Base-by-base conservation (phyloP, 2,329 filamentous ascomycete genomes). In the Pseudocercospora macadamiae region DNA sequence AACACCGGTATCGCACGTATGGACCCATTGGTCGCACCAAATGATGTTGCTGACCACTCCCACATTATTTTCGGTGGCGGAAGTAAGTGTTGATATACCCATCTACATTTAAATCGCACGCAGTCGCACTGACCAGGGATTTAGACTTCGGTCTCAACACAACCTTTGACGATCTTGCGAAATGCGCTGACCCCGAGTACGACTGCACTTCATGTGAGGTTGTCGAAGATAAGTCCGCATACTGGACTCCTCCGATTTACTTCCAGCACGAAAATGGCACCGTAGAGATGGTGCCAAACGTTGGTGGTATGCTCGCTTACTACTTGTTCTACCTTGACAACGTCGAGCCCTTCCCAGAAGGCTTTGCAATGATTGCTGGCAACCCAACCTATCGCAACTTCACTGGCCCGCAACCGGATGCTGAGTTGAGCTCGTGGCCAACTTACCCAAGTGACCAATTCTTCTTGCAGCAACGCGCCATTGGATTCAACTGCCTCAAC, bases 401-500 rank as follows among this genome's bases (percentile, higher is more conserved):
- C 76, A 85, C 84, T 9, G 82, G 87, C 56, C 84, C 87, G 0
- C 83, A 90, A 63, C 87, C 87, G 2, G 85, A 85, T 66, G 79
- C 84, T 36, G 82, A 85, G 21, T 90, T 91, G 76, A 91, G 90
- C 10, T 64, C 75, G 21, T 97, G 93, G 93, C 71, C 75, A 3
- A 76, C 73, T 1, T 77, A 86, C 4, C 84, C 88, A 60, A 83
- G 84, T 68, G 89, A 87, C 9, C 92, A 96, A 78, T 74, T 76
- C 14, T 84, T 87, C 53, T 83, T 97, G 34, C 79, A 78, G 51
- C 89, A 96, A 79, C 91, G 93, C 62, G 91, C 93, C 8, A 68
- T 97, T 25, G 93, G 95, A 3, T 96, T 96, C 84, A 97, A 97
- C 81, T 97, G 95, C 76, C 78, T 99, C 61, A 88, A 97, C 83